Evolutionary conservation across 2,329 filamentous ascomycete species (phyloP).

Genomic region (Xylariaceae sp.): DNA sequence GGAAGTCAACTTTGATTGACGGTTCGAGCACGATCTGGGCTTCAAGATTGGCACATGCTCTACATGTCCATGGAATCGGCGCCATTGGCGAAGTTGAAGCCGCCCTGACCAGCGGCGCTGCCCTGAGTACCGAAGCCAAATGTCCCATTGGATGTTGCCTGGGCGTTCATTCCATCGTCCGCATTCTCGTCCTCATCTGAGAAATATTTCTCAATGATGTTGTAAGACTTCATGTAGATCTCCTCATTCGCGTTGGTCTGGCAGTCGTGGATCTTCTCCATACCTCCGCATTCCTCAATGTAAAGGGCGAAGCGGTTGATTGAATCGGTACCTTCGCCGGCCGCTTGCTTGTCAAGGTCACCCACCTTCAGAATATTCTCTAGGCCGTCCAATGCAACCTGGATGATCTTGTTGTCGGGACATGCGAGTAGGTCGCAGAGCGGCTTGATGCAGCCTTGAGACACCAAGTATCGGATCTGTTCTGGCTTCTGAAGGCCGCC

Average conservation of each 20-base stretch:
- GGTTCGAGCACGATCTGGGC: neutral
- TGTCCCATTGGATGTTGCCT: constrained; percentile 66
- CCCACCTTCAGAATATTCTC: constrained; percentile 99
- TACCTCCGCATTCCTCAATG: constrained; percentile 97
- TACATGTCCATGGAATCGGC: constrained; percentile 72
- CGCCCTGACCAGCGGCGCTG: constrained; percentile 59
- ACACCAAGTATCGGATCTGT: constrained; percentile 94
- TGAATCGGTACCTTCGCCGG: constrained; percentile 73
- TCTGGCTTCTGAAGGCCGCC: constrained; percentile 98
- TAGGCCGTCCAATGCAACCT: constrained; percentile 94
- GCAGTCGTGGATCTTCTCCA: constrained; percentile 99
- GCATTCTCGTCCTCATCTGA: constrained; percentile 97
- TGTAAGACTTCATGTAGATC: constrained; percentile 99
- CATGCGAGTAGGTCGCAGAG: constrained; percentile 93
- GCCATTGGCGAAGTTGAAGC: constrained; percentile 89
- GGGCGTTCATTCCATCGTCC: constrained; percentile 77
- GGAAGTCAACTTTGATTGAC: constrained; percentile 4
- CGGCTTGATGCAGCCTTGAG: constrained; percentile 95
- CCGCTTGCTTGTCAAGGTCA: constrained; percentile 95
- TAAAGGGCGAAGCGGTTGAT: constrained; percentile 98
- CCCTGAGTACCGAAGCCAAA: constrained; percentile 82
- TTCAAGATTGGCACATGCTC: constrained; percentile 24
- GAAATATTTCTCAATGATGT: constrained; percentile 99
- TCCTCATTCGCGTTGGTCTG: constrained; percentile 99
- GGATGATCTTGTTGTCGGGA: constrained; percentile 99